Evolutionary conservation across 2,329 filamentous ascomycete species (phyloP).

Genomic region (Xylariaceae sp.): DNA sequence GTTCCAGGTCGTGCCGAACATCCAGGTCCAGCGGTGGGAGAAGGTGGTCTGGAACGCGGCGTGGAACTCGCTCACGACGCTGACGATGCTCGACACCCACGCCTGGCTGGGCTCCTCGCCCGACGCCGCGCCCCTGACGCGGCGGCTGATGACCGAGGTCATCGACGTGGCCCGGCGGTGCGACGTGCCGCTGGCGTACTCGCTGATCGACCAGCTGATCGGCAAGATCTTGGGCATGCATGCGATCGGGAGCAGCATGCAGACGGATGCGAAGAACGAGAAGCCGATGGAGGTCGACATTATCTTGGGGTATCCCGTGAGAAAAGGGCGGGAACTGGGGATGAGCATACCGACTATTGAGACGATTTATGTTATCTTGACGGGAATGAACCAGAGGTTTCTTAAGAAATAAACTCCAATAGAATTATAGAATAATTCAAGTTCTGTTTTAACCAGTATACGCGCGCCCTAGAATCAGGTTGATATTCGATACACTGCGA

Average conservation of each 20-base stretch:
- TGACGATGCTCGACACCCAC: conserved; percentile 49
- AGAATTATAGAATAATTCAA: no score
- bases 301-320: conserved; percentile 57
- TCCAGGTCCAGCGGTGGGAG: conserved; percentile 55
- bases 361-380: conserved; percentile 31
- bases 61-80: conserved; percentile 57
- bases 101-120: conserved; percentile 41
- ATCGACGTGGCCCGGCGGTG: conserved; percentile 53
- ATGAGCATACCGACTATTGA: conserved; percentile 49
- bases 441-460: no score
- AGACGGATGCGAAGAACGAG: conserved; percentile 52
- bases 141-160: conserved; percentile 48
- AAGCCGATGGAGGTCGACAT: conserved; percentile 59
- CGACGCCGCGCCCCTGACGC: conserved; percentile 44
- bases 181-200: conserved; percentile 41
- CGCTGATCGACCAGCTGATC: conserved; percentile 42
- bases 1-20: conserved; percentile 45
- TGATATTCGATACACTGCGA: no score
- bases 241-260: conserved; percentile 48
- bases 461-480: no score
- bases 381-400: conserved; percentile 25
- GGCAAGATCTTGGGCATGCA: conserved; percentile 43
- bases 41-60: conserved; percentile 59
- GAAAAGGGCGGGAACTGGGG: conserved; percentile 49
- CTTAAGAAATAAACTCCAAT: no score